A percentile compares a stretch with the other conserved stretches of the same genome.
Evolutionary conservation across 768 basidiomycete genomes (phyloP).

Genomic region (Mycena galericulata): DNA sequence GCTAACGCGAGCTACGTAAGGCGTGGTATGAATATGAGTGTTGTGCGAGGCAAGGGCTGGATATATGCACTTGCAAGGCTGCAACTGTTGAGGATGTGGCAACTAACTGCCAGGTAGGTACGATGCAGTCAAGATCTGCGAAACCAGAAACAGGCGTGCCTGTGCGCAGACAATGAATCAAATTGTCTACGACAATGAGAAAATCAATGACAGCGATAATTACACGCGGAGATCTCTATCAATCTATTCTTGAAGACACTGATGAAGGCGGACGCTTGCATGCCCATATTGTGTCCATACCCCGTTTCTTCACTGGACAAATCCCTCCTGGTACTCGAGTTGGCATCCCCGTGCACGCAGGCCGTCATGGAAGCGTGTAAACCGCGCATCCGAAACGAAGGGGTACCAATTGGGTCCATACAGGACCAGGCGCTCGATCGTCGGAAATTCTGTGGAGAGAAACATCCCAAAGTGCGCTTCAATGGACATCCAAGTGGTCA

Average conservation of each 20-base stretch:
- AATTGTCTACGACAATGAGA: too few relatives aligned
- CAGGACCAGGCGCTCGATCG: background rate
- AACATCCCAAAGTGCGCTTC: constrained; percentile 6
- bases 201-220: too few relatives aligned
- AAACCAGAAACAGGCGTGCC: too few relatives aligned
- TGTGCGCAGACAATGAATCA: too few relatives aligned
- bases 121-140: too few relatives aligned
- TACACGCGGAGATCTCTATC: too few relatives aligned
- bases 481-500: background rate
- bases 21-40: too few relatives aligned
- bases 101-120: background rate
- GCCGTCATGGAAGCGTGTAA: background rate
- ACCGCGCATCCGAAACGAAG: background rate
- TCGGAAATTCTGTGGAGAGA: background rate
- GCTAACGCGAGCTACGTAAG: background rate
- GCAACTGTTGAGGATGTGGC: background rate
- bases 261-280: too few relatives aligned
- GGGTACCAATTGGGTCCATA: background rate
- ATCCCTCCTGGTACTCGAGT: background rate
- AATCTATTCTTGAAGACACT: too few relatives aligned
- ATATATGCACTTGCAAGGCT: background rate
- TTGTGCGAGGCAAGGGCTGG: background rate
- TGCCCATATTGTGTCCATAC: too few relatives aligned
- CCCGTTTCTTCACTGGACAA: background rate
- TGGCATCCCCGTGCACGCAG: background rate